Percentiles rank a stretch among this genome's conserved stretches.
Conservation (phyloP, 495 filamentous ascomycete genomes). For the Xylaria cubensis region DNA sequence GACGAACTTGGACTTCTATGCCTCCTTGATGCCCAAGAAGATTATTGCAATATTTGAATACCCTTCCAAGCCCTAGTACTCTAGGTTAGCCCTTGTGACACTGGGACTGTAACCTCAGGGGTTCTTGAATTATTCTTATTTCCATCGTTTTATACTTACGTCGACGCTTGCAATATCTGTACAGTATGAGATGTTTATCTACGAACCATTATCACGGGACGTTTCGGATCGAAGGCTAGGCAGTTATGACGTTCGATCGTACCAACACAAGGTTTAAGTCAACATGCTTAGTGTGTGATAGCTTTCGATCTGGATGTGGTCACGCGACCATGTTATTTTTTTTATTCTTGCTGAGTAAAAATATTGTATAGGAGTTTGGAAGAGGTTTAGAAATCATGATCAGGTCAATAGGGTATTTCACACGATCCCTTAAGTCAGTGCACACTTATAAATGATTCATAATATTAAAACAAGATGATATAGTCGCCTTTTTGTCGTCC, state of each 20-base stretch:
- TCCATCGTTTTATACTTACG: background rate
- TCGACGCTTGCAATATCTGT: background rate
- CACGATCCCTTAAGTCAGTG: too few species aligned
- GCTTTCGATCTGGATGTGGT: background rate
- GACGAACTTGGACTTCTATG: too few species aligned
- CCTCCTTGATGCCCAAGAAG: too few species aligned
- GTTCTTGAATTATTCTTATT: background rate
- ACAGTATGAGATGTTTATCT: too few species aligned
- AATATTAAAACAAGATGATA: too few species aligned
- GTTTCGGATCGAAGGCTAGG: background rate
- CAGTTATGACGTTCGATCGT: background rate
- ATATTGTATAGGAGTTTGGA: background rate
- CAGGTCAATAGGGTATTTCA: background rate
- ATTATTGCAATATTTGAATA: too few species aligned
- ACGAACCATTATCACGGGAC: background rate
- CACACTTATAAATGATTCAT: background rate
- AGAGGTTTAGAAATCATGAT: background rate
- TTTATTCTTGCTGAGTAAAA: background rate
- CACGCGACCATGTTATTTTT: background rate
- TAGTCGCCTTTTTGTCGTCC: too few species aligned
- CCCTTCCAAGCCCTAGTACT: too few species aligned
- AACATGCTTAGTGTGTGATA: background rate
- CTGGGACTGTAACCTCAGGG: background rate
- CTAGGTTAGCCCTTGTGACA: too few species aligned
- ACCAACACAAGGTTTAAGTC: slow-evolving; percentile 1